phyloP scores from a whole-genome alignment of 768 basidiomycete species.

The Auricularia sp. region DNA sequence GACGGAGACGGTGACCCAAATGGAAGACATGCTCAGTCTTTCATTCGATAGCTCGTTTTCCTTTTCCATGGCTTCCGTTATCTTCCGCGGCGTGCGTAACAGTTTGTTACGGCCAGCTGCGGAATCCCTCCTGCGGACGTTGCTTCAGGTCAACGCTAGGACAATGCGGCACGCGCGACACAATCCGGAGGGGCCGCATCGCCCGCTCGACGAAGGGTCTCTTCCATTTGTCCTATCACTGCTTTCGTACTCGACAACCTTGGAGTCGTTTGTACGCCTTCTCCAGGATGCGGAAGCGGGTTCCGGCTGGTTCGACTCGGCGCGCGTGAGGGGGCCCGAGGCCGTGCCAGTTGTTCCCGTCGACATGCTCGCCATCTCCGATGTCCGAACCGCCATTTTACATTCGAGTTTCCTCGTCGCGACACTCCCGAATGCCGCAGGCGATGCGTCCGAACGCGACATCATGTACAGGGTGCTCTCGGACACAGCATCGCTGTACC shows the following conservation, averaged over 20 bases:
- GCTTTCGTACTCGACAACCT: constrained; percentile 55
- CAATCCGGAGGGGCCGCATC: constrained; percentile 28
- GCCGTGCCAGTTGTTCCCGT: neutral
- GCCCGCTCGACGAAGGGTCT: constrained; percentile 45
- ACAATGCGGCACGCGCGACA: constrained; percentile 18
- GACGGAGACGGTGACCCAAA: constrained; percentile 55
- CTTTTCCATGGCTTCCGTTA: constrained; percentile 69
- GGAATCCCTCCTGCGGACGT: constrained; percentile 47
- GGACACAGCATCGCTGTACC: neutral
- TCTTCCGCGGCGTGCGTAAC: constrained; percentile 81
- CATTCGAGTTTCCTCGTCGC: neutral
- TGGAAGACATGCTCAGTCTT: constrained; percentile 63
- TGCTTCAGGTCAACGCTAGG: constrained; percentile 29
- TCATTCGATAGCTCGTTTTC: constrained; percentile 74
- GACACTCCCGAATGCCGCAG: neutral
- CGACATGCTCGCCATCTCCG: neutral
- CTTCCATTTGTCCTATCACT: constrained; percentile 74
- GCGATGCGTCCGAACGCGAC: neutral
- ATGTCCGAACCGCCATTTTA: neutral
- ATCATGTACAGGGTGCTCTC: neutral
- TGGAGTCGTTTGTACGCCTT: constrained; percentile 45
- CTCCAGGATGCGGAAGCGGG: constrained; percentile 49
- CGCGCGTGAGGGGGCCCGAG: neutral
- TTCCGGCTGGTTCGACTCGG: neutral
- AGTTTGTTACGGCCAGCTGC: constrained; percentile 52